A percentile compares a stretch with the other conserved stretches of the same genome.
Evolutionary conservation across 2,329 filamentous ascomycete species (phyloP).

Genomic region (Trichoderma guizhouense): DNA sequence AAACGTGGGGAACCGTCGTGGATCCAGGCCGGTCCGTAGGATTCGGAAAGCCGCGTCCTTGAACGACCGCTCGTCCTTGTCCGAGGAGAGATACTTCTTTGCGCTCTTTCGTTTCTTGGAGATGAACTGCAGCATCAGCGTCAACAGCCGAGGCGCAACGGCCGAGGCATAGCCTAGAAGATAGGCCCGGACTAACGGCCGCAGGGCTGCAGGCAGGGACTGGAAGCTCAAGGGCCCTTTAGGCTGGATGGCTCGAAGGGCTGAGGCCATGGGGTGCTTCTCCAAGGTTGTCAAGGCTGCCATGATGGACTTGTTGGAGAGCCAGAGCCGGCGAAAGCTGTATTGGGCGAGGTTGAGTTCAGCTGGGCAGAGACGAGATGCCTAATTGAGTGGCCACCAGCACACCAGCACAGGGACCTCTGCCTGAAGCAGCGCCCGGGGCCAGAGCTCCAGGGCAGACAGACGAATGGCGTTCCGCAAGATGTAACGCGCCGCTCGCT

Average conservation of each 20-base stretch:
- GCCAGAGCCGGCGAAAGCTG: not conserved
- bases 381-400: not conserved
- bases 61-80: constrained; percentile 32
- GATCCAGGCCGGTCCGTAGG: constrained; percentile 50
- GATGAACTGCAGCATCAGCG: constrained; percentile 50
- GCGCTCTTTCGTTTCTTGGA: constrained; percentile 34
- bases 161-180: constrained; percentile 58
- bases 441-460: not conserved
- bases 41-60: constrained; percentile 37
- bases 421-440: not conserved
- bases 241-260: constrained; percentile 5
- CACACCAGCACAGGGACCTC: not conserved
- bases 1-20: constrained; percentile 59
- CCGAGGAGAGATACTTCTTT: constrained; percentile 28
- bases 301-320: not conserved
- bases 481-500: constrained; percentile 16
- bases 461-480: not conserved
- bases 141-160: constrained; percentile 54
- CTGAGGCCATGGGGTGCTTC: constrained; percentile 11
- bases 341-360: not conserved
- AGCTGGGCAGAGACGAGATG: not conserved
- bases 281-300: not conserved
- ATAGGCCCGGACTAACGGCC: constrained; percentile 58
- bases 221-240: constrained; percentile 24
- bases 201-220: constrained; percentile 47